A percentile compares a stretch with the other conserved stretches of the same genome.
Evolutionary conservation across 805 yeast species (phyloP).

Genomic region (Ogataea saltuana): DNA sequence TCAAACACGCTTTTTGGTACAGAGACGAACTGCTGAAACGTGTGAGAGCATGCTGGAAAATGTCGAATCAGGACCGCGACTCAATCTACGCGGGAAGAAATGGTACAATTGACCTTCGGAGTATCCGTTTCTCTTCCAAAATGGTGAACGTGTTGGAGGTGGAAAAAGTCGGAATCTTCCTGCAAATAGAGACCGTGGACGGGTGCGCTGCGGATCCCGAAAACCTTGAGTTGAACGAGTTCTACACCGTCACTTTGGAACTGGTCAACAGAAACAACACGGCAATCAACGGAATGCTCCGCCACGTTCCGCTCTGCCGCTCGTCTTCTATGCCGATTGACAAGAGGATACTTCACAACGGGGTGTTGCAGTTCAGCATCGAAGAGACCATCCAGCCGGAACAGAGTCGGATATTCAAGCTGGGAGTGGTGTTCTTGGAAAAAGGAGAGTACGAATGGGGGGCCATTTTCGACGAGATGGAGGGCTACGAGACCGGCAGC

Average conservation of each 20-base stretch:
- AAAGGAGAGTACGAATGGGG: constrained; percentile 86
- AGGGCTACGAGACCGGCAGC: constrained; percentile 26
- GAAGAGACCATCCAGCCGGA: constrained; percentile 45
- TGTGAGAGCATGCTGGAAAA: constrained; percentile 68
- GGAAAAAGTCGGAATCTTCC: constrained; percentile 47
- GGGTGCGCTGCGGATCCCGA: constrained; percentile 27
- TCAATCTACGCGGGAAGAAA: constrained; percentile 36
- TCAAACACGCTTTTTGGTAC: constrained; percentile 78
- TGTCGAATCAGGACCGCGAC: constrained; percentile 28
- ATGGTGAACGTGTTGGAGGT: constrained; percentile 59
- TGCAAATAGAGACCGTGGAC: constrained; percentile 30
- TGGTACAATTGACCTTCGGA: constrained; percentile 69
- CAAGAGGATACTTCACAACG: constrained; percentile 66
- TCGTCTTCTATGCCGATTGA: constrained; percentile 41
- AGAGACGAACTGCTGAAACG: constrained; percentile 61
- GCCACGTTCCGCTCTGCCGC: constrained; percentile 55
- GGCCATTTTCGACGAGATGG: constrained; percentile 51
- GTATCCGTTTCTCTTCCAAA: constrained; percentile 57
- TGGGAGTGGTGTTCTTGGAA: constrained; percentile 68
- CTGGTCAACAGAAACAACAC: constrained; percentile 49
- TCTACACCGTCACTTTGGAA: constrained; percentile 50
- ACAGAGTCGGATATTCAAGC: constrained; percentile 40
- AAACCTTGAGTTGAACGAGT: constrained; percentile 44
- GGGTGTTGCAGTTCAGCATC: constrained; percentile 62
- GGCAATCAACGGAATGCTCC: constrained; percentile 52